Percentiles rank a stretch among this genome's conserved stretches.
Conservation (phyloP, 140 eudicot species). For the Senecio squalidus region DNA sequence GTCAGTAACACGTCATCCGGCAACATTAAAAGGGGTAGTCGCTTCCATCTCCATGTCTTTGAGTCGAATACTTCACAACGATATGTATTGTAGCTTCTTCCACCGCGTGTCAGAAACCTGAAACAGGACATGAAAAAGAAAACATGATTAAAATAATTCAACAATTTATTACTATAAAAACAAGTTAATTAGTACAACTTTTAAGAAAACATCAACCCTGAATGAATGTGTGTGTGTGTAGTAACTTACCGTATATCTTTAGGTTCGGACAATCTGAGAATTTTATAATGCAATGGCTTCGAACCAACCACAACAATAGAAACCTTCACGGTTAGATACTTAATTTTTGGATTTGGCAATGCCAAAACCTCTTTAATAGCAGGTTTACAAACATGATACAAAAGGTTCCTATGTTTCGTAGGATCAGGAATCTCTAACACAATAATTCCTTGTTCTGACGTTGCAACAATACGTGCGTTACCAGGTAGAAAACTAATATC, state of each 20-base stretch:
- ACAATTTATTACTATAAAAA: too few species aligned
- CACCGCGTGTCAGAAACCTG: too few species aligned
- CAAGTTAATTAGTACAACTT: too few species aligned
- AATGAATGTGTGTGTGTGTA: too few species aligned
- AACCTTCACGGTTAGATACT: not conserved
- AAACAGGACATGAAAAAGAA: too few species aligned
- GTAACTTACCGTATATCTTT: too few species aligned
- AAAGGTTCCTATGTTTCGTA: too few species aligned
- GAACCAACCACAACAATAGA: too few species aligned
- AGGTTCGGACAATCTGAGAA: not conserved
- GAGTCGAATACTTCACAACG: not conserved
- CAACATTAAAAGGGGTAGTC: not conserved
- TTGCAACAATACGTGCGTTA: slow-evolving; percentile 1
- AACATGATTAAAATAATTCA: too few species aligned
- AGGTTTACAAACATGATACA: slow-evolving; percentile 22
- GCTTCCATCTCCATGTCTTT: not conserved
- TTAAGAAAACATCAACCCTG: too few species aligned
- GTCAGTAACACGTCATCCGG: not conserved
- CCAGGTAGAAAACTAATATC: slow-evolving; percentile 7
- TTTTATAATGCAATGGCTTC: not conserved
- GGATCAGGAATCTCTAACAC: not conserved
- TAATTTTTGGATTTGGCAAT: slow-evolving; percentile 12
- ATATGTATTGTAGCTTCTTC: not conserved
- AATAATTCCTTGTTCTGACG: slow-evolving; percentile 14
- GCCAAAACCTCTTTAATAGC: slow-evolving; percentile 12